phyloP scores from a whole-genome alignment of 2,329 filamentous ascomycete genomes.

The Onygenales sp. region DNA sequence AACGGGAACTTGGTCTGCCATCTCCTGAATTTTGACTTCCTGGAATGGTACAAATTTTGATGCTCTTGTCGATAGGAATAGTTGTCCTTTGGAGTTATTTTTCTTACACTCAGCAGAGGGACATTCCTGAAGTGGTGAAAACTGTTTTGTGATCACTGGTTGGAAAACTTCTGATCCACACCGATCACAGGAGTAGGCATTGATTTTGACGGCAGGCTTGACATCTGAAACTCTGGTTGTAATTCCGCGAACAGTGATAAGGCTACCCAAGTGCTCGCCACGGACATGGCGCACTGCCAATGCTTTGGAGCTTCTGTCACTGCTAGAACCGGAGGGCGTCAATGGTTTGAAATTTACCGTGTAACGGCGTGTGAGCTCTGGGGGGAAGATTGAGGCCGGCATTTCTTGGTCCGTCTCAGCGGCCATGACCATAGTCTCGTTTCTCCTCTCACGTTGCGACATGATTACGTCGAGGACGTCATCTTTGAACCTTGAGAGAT shows the following conservation, averaged over 20 bases:
- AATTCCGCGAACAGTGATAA: slow-evolving; percentile 92
- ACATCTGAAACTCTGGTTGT: slow-evolving; percentile 94
- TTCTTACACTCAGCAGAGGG: slow-evolving; percentile 80
- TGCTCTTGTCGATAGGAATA: slow-evolving; percentile 88
- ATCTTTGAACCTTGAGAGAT: slow-evolving; percentile 70
- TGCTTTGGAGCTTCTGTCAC: slow-evolving; percentile 49
- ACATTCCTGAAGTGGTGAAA: slow-evolving; percentile 75
- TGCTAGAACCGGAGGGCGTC: slow-evolving; percentile 59
- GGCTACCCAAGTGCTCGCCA: slow-evolving; percentile 81
- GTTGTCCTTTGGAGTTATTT: slow-evolving; percentile 86
- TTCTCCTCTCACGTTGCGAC: slow-evolving; percentile 78
- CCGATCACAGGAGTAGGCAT: slow-evolving; percentile 93
- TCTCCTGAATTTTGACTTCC: slow-evolving; percentile 96
- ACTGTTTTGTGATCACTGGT: slow-evolving; percentile 83
- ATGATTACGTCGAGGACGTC: slow-evolving; percentile 96
- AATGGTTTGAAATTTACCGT: slow-evolving; percentile 92
- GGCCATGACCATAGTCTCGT: slow-evolving; percentile 63
- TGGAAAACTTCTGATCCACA: slow-evolving; percentile 98
- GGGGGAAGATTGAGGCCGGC: slow-evolving; percentile 72
- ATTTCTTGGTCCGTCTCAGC: slow-evolving; percentile 51
- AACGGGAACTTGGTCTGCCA: slow-evolving; percentile 98
- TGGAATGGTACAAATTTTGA: slow-evolving; percentile 97
- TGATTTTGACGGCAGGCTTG: slow-evolving; percentile 94
- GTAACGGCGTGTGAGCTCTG: slow-evolving; percentile 86
- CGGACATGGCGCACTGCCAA: slow-evolving; percentile 89